A percentile compares a stretch with the other conserved stretches of the same genome.
phyloP scores from a whole-genome alignment of 2,329 filamentous ascomycete species.

The Cercospora zeina region DNA sequence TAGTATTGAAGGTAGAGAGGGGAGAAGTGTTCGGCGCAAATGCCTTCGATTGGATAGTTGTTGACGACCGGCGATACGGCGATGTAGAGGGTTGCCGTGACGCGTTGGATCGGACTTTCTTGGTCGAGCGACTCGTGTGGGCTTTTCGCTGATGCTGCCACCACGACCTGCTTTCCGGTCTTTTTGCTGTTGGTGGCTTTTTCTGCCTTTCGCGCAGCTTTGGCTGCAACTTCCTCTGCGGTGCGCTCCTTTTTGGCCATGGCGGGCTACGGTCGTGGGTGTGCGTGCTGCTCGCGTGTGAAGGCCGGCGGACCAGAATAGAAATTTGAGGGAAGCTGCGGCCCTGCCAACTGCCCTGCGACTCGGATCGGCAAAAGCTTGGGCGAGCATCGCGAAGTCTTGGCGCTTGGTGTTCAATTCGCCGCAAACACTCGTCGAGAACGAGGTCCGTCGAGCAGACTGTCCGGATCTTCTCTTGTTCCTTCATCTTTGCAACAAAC shows the following conservation, averaged over 20 bases:
- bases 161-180: background rate
- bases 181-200: constrained; percentile 12
- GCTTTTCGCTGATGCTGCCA: background rate
- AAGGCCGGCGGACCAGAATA: constrained; percentile 5
- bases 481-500: background rate
- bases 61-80: constrained; percentile 71
- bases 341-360: constrained; percentile 5
- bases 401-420: constrained; percentile 1
- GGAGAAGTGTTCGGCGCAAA: constrained; percentile 71
- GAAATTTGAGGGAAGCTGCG: constrained; percentile 14
- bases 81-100: constrained; percentile 79
- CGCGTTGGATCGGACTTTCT: constrained; percentile 70
- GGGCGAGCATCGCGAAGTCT: background rate
- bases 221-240: constrained; percentile 18
- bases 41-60: constrained; percentile 66
- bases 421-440: constrained; percentile 6
- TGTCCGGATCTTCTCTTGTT: background rate
- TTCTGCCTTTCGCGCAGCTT: constrained; percentile 21
- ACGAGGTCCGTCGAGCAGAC: background rate
- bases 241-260: constrained; percentile 20
- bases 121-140: constrained; percentile 11
- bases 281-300: constrained; percentile 7
- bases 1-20: constrained; percentile 77
- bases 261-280: background rate
- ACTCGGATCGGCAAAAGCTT: constrained; percentile 10